Evolutionary conservation across 306 rosid genomes (phyloP).

Genomic region (Biancaea sappan): DNA sequence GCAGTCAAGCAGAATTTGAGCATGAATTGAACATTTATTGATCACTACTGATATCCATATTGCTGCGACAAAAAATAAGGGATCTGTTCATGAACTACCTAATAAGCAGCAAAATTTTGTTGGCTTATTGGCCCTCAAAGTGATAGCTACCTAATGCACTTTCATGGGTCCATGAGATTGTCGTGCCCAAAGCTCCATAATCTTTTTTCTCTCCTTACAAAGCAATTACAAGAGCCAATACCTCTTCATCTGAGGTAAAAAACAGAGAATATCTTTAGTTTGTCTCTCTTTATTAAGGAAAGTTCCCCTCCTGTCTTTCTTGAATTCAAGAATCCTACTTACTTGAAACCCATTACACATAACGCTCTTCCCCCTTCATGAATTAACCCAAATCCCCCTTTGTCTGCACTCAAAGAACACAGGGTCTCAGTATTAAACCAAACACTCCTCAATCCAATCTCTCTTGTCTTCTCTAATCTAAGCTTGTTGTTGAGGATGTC

Average conservation of each 20-base stretch:
- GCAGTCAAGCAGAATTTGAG: too few species aligned
- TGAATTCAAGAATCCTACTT: constrained; percentile 38
- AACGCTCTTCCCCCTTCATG: constrained; percentile 39
- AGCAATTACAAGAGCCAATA: constrained; percentile 46
- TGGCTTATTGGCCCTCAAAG: not conserved
- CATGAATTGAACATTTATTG: not conserved
- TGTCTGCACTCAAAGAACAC: constrained; percentile 66
- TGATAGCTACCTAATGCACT: constrained; percentile 26
- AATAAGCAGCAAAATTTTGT: not conserved
- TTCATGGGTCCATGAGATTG: constrained; percentile 47
- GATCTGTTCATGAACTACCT: not conserved
- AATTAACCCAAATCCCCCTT: constrained; percentile 47
- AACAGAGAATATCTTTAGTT: constrained; percentile 48
- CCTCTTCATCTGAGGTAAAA: constrained; percentile 37
- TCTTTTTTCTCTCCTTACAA: constrained; percentile 60
- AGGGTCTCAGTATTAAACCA: constrained; percentile 30
- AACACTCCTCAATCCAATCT: constrained; percentile 28
- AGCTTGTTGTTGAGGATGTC: constrained; percentile 52
- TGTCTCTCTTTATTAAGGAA: constrained; percentile 74
- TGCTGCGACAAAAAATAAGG: not conserved
- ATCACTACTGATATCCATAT: not conserved
- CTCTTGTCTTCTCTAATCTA: constrained; percentile 6
- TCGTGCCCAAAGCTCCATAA: constrained; percentile 44
- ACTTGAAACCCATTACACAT: constrained; percentile 41
- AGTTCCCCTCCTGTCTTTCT: constrained; percentile 37